phyloP scores from a whole-genome alignment of 345 rosid species.

The Eucalyptus polyanthemos region DNA sequence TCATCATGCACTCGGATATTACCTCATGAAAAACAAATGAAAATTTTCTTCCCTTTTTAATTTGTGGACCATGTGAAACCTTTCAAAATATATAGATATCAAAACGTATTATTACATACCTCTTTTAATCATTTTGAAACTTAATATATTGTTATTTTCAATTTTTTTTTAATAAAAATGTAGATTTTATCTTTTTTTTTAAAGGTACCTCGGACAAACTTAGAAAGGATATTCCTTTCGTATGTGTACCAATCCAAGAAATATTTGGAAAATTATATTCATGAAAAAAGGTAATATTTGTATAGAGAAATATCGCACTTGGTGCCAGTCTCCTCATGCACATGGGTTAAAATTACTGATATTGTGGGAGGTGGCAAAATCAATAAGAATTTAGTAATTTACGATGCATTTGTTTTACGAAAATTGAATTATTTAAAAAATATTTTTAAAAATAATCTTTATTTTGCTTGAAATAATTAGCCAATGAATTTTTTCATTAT shows the following conservation, averaged over 20 bases:
- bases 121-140: background rate
- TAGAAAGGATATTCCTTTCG: background rate
- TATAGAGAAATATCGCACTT: background rate
- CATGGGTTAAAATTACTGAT: background rate
- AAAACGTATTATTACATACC: background rate
- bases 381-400: background rate
- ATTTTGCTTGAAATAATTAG: too few species aligned
- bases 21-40: background rate
- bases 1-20: background rate
- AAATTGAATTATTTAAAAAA: too few species aligned
- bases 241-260: background rate
- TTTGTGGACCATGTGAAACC: background rate
- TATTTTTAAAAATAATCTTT: too few species aligned
- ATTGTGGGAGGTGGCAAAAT: background rate
- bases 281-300: background rate
- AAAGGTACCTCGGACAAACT: background rate
- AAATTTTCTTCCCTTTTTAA: background rate
- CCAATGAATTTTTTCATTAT: too few species aligned
- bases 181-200: background rate
- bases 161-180: background rate
- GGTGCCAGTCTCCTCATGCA: background rate
- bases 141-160: background rate
- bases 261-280: background rate
- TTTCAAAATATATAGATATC: background rate
- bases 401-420: rapidly evolving